Conservation (phyloP, 305 asterid species). For the Withania somnifera region DNA sequence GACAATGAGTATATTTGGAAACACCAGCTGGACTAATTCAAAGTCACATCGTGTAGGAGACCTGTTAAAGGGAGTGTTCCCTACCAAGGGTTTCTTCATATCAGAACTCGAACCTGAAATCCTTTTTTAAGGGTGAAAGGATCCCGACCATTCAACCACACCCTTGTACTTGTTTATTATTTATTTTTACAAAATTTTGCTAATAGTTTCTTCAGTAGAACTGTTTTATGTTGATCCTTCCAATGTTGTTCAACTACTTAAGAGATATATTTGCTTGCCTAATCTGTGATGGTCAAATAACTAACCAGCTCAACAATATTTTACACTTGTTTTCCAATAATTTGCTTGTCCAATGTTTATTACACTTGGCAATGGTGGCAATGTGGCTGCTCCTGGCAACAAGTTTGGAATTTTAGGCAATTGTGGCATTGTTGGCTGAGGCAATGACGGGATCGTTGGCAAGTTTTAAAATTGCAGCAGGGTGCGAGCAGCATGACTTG, state of each 20-base stretch:
- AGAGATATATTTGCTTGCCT: neutral
- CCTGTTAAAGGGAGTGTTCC: neutral
- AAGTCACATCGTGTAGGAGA: neutral
- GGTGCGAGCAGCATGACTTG: neutral
- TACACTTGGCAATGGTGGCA: too few relatives aligned
- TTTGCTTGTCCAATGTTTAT: too few relatives aligned
- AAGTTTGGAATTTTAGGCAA: neutral
- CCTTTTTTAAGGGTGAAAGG: neutral
- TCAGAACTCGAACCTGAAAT: neutral
- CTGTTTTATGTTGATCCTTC: neutral
- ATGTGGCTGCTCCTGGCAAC: neutral
- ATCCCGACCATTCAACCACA: neutral
- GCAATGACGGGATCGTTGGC: neutral
- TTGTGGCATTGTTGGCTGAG: constrained; percentile 10
- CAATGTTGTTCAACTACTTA: neutral
- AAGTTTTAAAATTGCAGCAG: neutral
- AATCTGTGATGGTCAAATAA: neutral
- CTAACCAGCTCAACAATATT: neutral
- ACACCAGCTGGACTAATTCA: neutral
- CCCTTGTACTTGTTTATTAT: neutral
- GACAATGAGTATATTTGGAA: neutral
- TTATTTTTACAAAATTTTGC: neutral
- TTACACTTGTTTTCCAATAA: too few relatives aligned
- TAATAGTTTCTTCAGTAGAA: neutral
- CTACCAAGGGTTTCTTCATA: neutral